These are phyloP conservation scores for Cryptococcus hybrid DNA, from an alignment of 1,284 basidiomycete species.

Conservation along the genomic window DNA sequence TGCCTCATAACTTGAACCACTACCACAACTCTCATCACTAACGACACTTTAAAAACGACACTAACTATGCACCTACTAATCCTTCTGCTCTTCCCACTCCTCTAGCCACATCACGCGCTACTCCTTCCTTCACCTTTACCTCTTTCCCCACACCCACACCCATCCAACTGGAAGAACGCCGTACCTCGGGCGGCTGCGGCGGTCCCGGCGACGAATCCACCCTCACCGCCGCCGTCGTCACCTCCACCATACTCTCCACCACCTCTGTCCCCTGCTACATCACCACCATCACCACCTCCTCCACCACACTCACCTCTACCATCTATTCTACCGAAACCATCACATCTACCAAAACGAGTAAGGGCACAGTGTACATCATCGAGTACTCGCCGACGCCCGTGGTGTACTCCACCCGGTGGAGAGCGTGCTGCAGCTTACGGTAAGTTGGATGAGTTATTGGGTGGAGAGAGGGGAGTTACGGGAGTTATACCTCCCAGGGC, in stretches of 20 bases:
- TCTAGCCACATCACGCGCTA: neutral
- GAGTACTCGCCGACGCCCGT: conserved; percentile 30
- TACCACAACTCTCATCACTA: neutral
- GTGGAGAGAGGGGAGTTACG: conserved; percentile 5
- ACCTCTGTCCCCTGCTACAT: conserved; percentile 38
- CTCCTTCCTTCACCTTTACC: neutral
- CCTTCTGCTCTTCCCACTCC: neutral
- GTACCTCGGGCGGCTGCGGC: conserved; percentile 18
- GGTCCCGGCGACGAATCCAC: conserved; percentile 17
- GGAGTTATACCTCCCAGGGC: neutral
- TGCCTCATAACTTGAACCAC: neutral
- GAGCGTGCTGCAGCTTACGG: conserved; percentile 24
- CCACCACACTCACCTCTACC: conserved; percentile 24
- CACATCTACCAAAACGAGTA: conserved; percentile 30
- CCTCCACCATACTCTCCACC: conserved; percentile 29
- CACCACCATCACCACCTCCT: conserved; percentile 31
- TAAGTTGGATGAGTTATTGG: conserved; percentile 27
- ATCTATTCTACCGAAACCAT: conserved; percentile 36
- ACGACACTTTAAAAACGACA: neutral
- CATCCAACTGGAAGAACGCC: conserved; percentile 12
- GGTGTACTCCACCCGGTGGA: conserved; percentile 19
- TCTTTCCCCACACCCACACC: neutral
- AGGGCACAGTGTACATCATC: conserved; percentile 32
- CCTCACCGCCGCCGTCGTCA: conserved; percentile 26
- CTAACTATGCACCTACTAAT: neutral